These are phyloP conservation scores for Phaeosphaeria sp. DNA, from an alignment of 2,329 filamentous ascomycete species.

Conservation along the genomic window DNA sequence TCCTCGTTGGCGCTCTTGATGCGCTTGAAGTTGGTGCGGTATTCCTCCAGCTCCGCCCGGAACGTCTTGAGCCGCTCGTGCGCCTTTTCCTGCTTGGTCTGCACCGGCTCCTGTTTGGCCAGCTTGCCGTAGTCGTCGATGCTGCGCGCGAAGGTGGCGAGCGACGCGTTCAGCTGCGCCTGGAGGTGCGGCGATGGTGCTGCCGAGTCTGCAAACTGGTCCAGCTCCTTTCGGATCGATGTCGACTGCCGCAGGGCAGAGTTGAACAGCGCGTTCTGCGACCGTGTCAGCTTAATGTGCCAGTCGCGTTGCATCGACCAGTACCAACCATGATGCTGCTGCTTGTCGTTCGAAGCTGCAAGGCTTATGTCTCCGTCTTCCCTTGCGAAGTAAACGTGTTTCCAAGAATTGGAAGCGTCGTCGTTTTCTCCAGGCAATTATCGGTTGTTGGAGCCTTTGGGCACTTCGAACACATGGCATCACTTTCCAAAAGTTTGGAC, in stretches of 20 bases:
- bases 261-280: conserved; percentile 83
- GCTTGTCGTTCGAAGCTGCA: too few species aligned
- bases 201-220: conserved; percentile 68
- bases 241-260: conserved; percentile 85
- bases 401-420: neutral
- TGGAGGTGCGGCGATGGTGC: conserved; percentile 69
- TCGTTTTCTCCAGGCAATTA: neutral
- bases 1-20: conserved; percentile 82
- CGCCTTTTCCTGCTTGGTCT: conserved; percentile 91
- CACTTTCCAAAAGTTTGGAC: conserved; percentile 16
- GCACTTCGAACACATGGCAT: conserved; percentile 43
- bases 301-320: neutral
- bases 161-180: conserved; percentile 55
- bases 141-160: conserved; percentile 84
- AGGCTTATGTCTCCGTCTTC: too few species aligned
- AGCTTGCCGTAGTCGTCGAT: conserved; percentile 90
- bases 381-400: too few species aligned
- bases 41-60: conserved; percentile 80
- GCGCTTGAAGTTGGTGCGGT: conserved; percentile 76
- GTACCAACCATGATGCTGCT: conserved; percentile 27
- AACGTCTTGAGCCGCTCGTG: conserved; percentile 86
- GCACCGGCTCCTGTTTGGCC: conserved; percentile 86
- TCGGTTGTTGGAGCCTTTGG: conserved; percentile 19
- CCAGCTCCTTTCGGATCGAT: conserved; percentile 77
- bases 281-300: conserved; percentile 11